These are phyloP conservation scores for Colletotrichum lindemuthianum DNA, from an alignment of 2,329 filamentous ascomycete genomes.

Conservation along the genomic window DNA sequence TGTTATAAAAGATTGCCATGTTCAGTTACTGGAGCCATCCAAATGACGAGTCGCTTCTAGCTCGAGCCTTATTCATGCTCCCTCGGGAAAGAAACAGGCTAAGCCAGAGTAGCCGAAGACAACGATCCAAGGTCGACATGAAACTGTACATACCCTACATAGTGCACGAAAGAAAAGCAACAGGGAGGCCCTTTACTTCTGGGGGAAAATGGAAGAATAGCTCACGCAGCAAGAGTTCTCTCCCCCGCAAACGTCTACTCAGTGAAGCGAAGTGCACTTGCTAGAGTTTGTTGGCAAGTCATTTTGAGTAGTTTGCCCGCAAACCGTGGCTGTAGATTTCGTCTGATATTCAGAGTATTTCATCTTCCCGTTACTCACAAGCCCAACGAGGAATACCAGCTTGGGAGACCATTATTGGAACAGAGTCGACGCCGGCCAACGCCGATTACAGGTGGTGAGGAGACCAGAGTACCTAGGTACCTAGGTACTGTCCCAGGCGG, in stretches of 20 bases:
- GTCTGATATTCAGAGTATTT: no score
- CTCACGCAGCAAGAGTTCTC: neutral
- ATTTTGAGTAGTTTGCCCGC: no score
- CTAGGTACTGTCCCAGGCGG: no score
- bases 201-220: constrained; percentile 10
- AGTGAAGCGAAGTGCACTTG: no score
- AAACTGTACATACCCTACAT: constrained; percentile 11
- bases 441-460: neutral
- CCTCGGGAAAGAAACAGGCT: neutral
- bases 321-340: no score
- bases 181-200: constrained; percentile 12
- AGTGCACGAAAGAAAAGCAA: constrained; percentile 5
- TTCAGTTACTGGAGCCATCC: no score
- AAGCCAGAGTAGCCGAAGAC: neutral
- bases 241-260: no score
- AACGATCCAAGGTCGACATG: constrained; percentile 11
- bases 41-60: neutral
- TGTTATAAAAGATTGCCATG: no score
- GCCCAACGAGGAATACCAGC: neutral
- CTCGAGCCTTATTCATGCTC: constrained; percentile 18
- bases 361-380: no score
- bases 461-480: no score
- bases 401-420: constrained; percentile 6
- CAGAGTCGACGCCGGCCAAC: neutral
- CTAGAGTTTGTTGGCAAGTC: no score